Conservation (phyloP, 495 filamentous ascomycete species). For the Xylaria flabelliformis region DNA sequence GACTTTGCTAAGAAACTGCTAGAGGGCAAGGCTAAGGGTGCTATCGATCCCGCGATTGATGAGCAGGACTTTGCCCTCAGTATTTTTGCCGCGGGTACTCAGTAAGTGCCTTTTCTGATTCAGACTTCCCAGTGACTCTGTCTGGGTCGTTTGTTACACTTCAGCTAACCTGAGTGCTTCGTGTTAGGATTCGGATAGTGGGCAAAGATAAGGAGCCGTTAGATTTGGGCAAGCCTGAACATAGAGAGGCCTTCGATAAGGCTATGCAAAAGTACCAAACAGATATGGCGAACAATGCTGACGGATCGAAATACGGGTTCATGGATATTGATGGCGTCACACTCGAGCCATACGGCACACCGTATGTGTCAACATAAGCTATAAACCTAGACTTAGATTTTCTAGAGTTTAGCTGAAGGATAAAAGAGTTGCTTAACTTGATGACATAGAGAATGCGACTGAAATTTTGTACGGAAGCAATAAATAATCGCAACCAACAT, state of each 20-base stretch:
- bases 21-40: slow-evolving; percentile 53
- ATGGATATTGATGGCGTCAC: slow-evolving; percentile 32
- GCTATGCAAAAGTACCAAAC: slow-evolving; percentile 33
- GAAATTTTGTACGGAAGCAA: background rate
- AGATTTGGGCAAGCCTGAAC: slow-evolving; percentile 53
- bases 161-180: background rate
- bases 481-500: background rate
- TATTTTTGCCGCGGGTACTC: slow-evolving; percentile 57
- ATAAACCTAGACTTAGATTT: background rate
- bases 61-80: slow-evolving; percentile 57
- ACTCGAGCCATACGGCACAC: slow-evolving; percentile 31
- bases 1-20: slow-evolving; percentile 55
- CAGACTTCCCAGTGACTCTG: background rate
- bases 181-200: slow-evolving; percentile 51
- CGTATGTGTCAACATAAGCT: slow-evolving; percentile 19
- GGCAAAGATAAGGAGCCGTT: slow-evolving; percentile 60
- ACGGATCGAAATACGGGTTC: slow-evolving; percentile 38
- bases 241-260: slow-evolving; percentile 39
- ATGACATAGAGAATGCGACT: background rate
- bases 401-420: background rate
- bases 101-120: slow-evolving; percentile 31
- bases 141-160: background rate
- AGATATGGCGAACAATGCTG: slow-evolving; percentile 35
- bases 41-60: slow-evolving; percentile 50
- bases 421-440: background rate